Base-by-base conservation (phyloP, 768 basidiomycete genomes). In the Boletus patriciae region DNA sequence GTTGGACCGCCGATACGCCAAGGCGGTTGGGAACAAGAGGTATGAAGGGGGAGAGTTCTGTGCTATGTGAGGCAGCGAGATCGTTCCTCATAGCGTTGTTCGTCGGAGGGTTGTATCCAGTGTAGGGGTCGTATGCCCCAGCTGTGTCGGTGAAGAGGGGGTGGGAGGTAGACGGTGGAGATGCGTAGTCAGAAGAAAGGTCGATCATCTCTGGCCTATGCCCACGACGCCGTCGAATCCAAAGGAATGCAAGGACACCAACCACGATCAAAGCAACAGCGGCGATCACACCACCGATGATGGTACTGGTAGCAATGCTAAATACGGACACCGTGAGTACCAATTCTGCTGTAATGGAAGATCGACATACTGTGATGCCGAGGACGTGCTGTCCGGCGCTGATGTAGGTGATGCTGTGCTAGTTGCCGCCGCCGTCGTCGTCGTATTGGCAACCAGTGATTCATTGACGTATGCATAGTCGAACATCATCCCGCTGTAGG, bases 401-500 rank as follows among this genome's bases (percentile, higher is more conserved):
- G 55, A 27, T 15, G 57, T 41, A 5, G 56, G 41, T 6, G 46
- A 4, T 3, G 40, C 45, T 21, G 49, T 40, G 33, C 58, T 48
- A 8, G 54, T 52, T 46, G 46, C 23, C 12, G 21, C 47, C 0
- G 45, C 38, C 10, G 58, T 38, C 1, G 61, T 42, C 3, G 54
- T 51, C 9, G 60, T 16, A 40, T 34, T 61, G 19, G 50, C 27
- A 31, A 62, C 66, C 3, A 59, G 3, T 0, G 55, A 62, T 43
- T 68, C 62, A 33, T 63, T 67, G 55, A 67, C 43, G 25, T 56
- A 59, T 29, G 59, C 65, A 42, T 64, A 64, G 49, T 66, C 66
- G 13, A 68, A 68, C 67, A 64, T 68, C 64, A 64, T 66, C 6
- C 59, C 57, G 4, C 54, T 66, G 37, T 62, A 66, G 1, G 66